Conservation (phyloP, 1,284 basidiomycete species). For the Hemileia vastatrix region DNA sequence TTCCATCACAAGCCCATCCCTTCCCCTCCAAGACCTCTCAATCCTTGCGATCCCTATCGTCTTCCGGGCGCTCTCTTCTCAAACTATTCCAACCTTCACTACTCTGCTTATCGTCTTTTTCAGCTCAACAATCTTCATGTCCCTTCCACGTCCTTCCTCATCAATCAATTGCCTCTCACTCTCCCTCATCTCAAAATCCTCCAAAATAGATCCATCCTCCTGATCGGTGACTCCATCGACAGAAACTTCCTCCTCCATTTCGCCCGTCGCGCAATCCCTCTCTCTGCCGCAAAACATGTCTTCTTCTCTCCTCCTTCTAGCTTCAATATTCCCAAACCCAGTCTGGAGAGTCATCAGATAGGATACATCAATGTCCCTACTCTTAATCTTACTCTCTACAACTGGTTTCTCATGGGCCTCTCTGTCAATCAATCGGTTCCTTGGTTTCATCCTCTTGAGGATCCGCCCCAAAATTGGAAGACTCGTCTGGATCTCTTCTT, state of each 20-base stretch:
- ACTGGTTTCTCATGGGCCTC: conserved; percentile 20
- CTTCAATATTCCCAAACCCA: neutral
- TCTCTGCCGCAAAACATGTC: conserved; percentile 1
- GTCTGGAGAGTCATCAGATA: conserved; percentile 14
- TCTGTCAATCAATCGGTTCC: conserved; percentile 7
- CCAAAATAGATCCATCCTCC: conserved; percentile 10
- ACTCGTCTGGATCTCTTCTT: conserved; percentile 4
- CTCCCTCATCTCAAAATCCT: too few relatives aligned
- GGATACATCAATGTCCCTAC: conserved; percentile 1
- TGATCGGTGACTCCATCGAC: conserved; percentile 21
- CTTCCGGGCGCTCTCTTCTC: too few relatives aligned
- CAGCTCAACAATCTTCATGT: too few relatives aligned
- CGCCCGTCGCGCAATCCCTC: neutral
- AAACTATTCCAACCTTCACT: too few relatives aligned
- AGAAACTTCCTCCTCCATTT: conserved; percentile 15
- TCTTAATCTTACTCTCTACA: conserved; percentile 13
- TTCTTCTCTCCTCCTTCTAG: conserved; percentile 3
- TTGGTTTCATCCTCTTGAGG: conserved; percentile 18
- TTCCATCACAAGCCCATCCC: too few relatives aligned
- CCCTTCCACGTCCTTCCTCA: too few relatives aligned
- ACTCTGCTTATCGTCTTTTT: too few relatives aligned
- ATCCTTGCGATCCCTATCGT: too few relatives aligned
- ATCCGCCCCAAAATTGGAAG: conserved; percentile 9
- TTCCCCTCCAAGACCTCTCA: too few relatives aligned
- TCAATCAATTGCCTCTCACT: too few relatives aligned